A percentile compares a stretch with the other conserved stretches of the same genome.
phyloP scores from a whole-genome alignment of 352 stramenopile genomes.

The Paralagenidium karlingii region DNA sequence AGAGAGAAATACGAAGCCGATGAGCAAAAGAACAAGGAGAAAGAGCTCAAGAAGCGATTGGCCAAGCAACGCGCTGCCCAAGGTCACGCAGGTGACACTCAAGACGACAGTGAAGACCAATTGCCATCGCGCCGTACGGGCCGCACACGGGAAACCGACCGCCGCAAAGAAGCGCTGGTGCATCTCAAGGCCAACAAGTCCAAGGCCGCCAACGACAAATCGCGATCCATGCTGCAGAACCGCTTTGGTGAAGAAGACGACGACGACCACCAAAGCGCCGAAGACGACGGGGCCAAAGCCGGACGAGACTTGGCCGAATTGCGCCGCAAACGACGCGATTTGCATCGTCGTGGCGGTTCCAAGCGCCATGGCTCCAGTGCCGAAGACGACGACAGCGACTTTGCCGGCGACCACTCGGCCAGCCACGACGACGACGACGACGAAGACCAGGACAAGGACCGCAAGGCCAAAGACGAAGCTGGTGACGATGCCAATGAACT shows the following conservation, averaged over 20 bases:
- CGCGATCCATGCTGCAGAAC: constrained; percentile 66
- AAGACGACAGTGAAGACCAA: not conserved
- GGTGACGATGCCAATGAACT: constrained; percentile 30
- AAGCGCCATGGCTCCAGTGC: constrained; percentile 15
- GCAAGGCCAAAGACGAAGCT: constrained; percentile 13
- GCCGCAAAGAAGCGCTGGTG: not conserved
- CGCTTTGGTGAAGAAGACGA: constrained; percentile 46
- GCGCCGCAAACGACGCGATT: constrained; percentile 52
- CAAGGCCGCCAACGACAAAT: constrained; percentile 28
- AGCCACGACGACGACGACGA: constrained; percentile 6
- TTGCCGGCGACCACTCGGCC: constrained; percentile 15
- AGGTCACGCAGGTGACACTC: constrained; percentile 9
- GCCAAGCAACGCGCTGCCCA: constrained; percentile 43
- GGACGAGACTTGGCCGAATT: constrained; percentile 62
- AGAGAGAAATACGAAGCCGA: constrained; percentile 78
- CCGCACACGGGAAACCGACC: constrained; percentile 9
- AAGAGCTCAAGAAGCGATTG: constrained; percentile 68
- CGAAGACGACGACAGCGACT: constrained; percentile 27
- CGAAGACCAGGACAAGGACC: constrained; percentile 11
- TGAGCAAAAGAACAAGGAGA: constrained; percentile 71
- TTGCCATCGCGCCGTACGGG: constrained; percentile 7
- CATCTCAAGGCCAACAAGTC: constrained; percentile 1
- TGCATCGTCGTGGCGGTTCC: constrained; percentile 41
- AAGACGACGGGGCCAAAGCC: constrained; percentile 1
- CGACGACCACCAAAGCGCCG: constrained; percentile 18